Evolutionary conservation across 805 yeast species (phyloP).

Genomic region (Wickerhamiella hasegawae): DNA sequence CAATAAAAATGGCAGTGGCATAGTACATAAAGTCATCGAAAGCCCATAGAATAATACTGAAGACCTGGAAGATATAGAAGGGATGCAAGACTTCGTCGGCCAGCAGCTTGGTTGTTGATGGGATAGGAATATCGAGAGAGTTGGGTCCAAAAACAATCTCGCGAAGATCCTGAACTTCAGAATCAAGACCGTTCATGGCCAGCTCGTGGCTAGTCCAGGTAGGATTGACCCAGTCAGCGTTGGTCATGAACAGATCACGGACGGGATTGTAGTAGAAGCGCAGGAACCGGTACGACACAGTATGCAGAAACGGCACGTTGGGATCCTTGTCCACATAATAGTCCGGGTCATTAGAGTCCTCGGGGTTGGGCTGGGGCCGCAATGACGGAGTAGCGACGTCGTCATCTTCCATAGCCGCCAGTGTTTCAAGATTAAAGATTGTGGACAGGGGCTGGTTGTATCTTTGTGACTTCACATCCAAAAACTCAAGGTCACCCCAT

Average conservation of each 20-base stretch:
- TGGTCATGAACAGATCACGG: constrained; percentile 71
- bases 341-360: constrained; percentile 6
- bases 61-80: constrained; percentile 85
- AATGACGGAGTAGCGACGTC: background rate
- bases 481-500: constrained; percentile 64
- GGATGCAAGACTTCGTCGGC: constrained; percentile 89
- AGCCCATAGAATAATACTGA: constrained; percentile 82
- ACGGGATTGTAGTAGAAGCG: constrained; percentile 70
- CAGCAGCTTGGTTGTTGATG: constrained; percentile 45
- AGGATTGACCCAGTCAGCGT: constrained; percentile 73
- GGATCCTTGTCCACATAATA: constrained; percentile 35
- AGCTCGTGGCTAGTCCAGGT: constrained; percentile 52
- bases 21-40: constrained; percentile 86
- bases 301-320: constrained; percentile 48
- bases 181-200: constrained; percentile 47
- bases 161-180: constrained; percentile 53
- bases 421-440: constrained; percentile 28
- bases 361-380: constrained; percentile 3
- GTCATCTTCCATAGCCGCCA: constrained; percentile 9
- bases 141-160: constrained; percentile 62
- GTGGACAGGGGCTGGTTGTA: constrained; percentile 61
- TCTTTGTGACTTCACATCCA: constrained; percentile 38
- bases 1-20: constrained; percentile 79
- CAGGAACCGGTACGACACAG: constrained; percentile 71
- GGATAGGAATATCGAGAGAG: constrained; percentile 59